Base-by-base conservation (phyloP, 2,329 filamentous ascomycete genomes). In the Venturia pyrina region DNA sequence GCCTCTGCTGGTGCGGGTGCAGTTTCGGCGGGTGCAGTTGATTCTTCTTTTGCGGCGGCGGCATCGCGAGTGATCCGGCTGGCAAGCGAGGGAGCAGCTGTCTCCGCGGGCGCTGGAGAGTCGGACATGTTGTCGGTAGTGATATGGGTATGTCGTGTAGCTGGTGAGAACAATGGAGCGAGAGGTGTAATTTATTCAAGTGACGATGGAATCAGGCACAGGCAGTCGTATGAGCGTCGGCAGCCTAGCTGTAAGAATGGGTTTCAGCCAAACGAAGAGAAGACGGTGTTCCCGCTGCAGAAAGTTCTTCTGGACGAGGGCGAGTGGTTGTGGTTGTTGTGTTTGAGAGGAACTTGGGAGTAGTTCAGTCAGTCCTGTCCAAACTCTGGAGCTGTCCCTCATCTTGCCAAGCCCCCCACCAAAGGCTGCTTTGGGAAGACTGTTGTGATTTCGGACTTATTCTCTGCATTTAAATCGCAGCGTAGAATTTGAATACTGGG, bases 21-120 rank as follows among this genome's bases (percentile, higher is more conserved):
- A 28, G n/a, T 5, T 7, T 50, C 46, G 46, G 10, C 44, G 19
- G n/a, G 32, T 41, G 43, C 7, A 56, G 5, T 59, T 21, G 46
- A 40, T 65, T 46, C 37, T 24, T 62, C 37, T 34, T 19, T 28
- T 21, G 56, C 37, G 17, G 28, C 46, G 19, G 32, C 48, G 17
- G 62, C 28, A 32, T 62, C 46, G 60, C 44, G 66, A n/a, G 56
- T 63, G 64, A 65, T 67, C 1, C 50, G 10, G 37, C 28, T 50
- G 24, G 62, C 53, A 32, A 65, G 66, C n/a, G 62, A 56, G n/a
- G 53, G 48, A 11, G 48, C n/a, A 34, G 56, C 43, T 34, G 57
- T 53, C 17, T 34, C 43, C 40, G 43, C 15, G 3, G 63, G 62
- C 11, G 65, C 62, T 43, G 48, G 46, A 59, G 64, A n/a, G n/a